Percentiles rank a stretch among this genome's conserved stretches.
These are phyloP conservation scores for Viola pubescens DNA, from an alignment of 441 rosid species.

Conservation along the genomic window DNA sequence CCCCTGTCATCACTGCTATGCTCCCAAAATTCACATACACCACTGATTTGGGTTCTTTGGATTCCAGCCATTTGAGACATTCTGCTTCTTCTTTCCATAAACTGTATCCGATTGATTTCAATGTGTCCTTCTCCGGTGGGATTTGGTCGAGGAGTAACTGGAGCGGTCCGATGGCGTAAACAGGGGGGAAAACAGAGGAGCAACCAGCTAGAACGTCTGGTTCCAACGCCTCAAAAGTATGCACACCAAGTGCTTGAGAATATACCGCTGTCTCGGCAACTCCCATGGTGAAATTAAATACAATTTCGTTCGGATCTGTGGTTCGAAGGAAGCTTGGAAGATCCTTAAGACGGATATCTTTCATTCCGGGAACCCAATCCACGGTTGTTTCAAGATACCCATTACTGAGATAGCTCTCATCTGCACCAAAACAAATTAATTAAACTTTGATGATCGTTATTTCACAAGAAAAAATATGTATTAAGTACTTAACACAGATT, in stretches of 20 bases:
- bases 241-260: neutral
- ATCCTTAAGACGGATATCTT: constrained; percentile 1
- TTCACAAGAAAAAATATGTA: too few relatives aligned
- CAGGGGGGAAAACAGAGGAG: constrained; percentile 6
- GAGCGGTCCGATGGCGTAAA: constrained; percentile 31
- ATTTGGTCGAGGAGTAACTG: constrained; percentile 18
- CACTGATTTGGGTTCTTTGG: neutral
- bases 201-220: neutral
- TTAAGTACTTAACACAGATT: too few relatives aligned
- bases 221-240: constrained; percentile 5
- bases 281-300: neutral
- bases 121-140: neutral
- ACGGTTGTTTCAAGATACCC: constrained; percentile 7
- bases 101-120: constrained; percentile 19
- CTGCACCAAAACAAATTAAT: neutral
- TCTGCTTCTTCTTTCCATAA: constrained; percentile 37
- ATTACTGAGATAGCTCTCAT: constrained; percentile 5
- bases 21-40: too few relatives aligned
- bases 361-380: constrained; percentile 11
- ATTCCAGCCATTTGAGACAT: constrained; percentile 36
- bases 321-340: neutral
- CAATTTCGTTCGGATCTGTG: neutral
- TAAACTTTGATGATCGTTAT: too few relatives aligned
- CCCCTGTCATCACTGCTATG: constrained; percentile 4
- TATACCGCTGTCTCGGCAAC: neutral